Evolutionary conservation across 257 asterid genomes (phyloP).

Genomic region (Plantago ovata): DNA sequence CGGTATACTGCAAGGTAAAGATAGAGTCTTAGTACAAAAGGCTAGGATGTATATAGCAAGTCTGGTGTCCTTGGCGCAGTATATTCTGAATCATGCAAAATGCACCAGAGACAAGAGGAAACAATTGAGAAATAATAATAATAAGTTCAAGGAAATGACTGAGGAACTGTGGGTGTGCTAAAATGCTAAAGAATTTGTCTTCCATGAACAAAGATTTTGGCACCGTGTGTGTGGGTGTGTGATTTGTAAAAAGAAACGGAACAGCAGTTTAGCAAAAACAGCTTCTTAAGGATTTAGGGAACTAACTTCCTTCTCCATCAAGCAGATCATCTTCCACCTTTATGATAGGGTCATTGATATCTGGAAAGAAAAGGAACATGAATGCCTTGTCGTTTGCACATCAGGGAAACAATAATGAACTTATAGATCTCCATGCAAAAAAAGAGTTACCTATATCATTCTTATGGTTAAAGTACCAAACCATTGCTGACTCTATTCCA

Average conservation of each 20-base stretch:
- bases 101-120: not conserved
- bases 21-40: no score
- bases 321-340: slow-evolving; percentile 59
- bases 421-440: slow-evolving; percentile 11
- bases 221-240: not conserved
- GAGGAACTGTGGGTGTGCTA: no score
- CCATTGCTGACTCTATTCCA: slow-evolving; percentile 86
- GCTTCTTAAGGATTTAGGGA: not conserved
- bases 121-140: no score
- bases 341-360: slow-evolving; percentile 70
- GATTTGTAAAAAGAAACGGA: slow-evolving; percentile 1
- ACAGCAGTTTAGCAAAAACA: slow-evolving; percentile 3
- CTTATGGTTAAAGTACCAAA: slow-evolving; percentile 87
- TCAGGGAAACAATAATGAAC: not conserved
- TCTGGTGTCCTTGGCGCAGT: not conserved
- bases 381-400: no score
- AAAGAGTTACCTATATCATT: slow-evolving; percentile 70
- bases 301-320: slow-evolving; percentile 96
- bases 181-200: no score
- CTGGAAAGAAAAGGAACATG: slow-evolving; percentile 28
- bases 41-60: no score
- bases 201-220: no score
- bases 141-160: no score
- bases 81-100: not conserved
- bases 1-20: slow-evolving; percentile 47